These are phyloP conservation scores for Teunomyces panamensis DNA, from an alignment of 805 yeast species.

Conservation along the genomic window DNA sequence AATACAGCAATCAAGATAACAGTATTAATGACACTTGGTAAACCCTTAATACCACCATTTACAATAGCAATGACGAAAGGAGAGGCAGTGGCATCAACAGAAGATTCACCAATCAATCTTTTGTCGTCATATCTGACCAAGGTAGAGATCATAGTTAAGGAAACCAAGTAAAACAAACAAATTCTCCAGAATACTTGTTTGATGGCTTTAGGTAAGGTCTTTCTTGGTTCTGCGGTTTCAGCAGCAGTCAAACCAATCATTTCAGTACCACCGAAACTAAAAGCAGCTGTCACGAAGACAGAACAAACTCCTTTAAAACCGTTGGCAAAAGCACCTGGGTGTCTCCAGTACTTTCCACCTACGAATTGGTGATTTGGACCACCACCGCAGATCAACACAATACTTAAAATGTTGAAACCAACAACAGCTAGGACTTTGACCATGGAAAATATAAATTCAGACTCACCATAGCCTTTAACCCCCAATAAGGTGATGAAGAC, in stretches of 20 bases:
- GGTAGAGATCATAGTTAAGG: slow-evolving; percentile 20
- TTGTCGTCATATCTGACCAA: slow-evolving; percentile 19
- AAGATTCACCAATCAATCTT: slow-evolving; percentile 40
- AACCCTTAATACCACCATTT: slow-evolving; percentile 59
- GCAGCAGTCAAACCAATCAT: slow-evolving; percentile 41
- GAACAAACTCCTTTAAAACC: slow-evolving; percentile 42
- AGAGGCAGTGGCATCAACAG: slow-evolving; percentile 61
- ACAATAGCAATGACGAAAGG: slow-evolving; percentile 74
- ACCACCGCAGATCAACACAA: slow-evolving; percentile 50
- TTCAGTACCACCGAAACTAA: slow-evolving; percentile 40
- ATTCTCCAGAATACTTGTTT: slow-evolving; percentile 43
- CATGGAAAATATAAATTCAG: slow-evolving; percentile 49
- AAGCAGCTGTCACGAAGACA: slow-evolving; percentile 39
- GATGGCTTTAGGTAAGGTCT: slow-evolving; percentile 35
- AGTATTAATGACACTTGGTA: slow-evolving; percentile 64
- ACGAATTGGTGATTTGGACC: slow-evolving; percentile 47
- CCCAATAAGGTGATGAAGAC: slow-evolving; percentile 49
- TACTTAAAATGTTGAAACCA: slow-evolving; percentile 47
- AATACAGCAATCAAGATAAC: slow-evolving; percentile 65
- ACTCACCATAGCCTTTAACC: slow-evolving; percentile 55
- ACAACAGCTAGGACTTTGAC: slow-evolving; percentile 48
- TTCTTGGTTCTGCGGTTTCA: slow-evolving; percentile 35
- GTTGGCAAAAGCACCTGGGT: slow-evolving; percentile 54
- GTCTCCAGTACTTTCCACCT: slow-evolving; percentile 49
- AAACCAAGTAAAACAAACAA: slow-evolving; percentile 32